Conservation (phyloP, 768 basidiomycete genomes). For the Lanmaoa pseudosensibilis region DNA sequence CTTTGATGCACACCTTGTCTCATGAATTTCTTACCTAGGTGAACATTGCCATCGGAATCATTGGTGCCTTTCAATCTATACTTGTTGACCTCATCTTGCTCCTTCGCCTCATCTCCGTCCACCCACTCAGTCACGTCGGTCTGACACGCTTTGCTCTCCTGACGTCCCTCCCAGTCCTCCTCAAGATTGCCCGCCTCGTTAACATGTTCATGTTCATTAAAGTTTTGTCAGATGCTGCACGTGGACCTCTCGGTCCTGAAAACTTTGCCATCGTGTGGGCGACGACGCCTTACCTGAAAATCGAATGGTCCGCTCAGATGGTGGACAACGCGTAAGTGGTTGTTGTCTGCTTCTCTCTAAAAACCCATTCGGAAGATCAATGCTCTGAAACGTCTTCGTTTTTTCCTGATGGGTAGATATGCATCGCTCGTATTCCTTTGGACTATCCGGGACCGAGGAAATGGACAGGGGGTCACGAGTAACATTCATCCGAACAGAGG, state of each 20-base stretch:
- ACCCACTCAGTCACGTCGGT: conserved; percentile 22
- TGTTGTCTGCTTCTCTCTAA: not conserved
- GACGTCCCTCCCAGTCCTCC: conserved; percentile 24
- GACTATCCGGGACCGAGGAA: conserved; percentile 20
- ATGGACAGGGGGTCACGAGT: conserved; percentile 15
- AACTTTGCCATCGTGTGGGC: conserved; percentile 20
- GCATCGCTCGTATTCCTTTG: conserved; percentile 30
- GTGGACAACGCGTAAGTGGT: conserved; percentile 29
- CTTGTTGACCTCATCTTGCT: conserved; percentile 32
- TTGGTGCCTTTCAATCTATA: conserved; percentile 31
- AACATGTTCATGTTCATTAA: conserved; percentile 32
- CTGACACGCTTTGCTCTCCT: conserved; percentile 17
- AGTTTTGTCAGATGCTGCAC: conserved; percentile 20
- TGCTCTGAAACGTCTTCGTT: not conserved
- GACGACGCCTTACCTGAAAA: conserved; percentile 31
- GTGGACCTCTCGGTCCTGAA: conserved; percentile 18
- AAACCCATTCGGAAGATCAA: not conserved
- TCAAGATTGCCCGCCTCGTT: conserved; percentile 30
- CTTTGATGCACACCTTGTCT: not conserved
- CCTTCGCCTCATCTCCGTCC: conserved; percentile 28
- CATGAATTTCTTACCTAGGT: conserved; percentile 5
- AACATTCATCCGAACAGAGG: conserved; percentile 18
- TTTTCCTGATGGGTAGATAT: conserved; percentile 14
- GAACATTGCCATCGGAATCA: conserved; percentile 30
- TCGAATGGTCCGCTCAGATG: conserved; percentile 34